phyloP scores from a whole-genome alignment of 805 yeast species.

The Starmerella asiatica region DNA sequence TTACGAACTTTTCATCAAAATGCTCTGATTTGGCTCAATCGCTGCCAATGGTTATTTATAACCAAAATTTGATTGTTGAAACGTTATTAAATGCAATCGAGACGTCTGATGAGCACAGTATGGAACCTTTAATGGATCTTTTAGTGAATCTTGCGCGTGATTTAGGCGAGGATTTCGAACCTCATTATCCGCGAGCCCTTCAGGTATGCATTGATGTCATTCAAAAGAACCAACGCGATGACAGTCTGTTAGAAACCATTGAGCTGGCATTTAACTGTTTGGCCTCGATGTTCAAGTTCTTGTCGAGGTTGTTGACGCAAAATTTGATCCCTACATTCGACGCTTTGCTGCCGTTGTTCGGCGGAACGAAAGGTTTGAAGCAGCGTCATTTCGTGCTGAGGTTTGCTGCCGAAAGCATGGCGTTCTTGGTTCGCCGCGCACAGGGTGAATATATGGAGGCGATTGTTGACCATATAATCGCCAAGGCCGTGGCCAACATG shows the following conservation, averaged over 20 bases:
- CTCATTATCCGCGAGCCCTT: slow-evolving; percentile 46
- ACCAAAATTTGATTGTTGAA: slow-evolving; percentile 48
- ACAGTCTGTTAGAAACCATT: slow-evolving; percentile 42
- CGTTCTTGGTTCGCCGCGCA: slow-evolving; percentile 67
- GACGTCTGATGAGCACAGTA: slow-evolving; percentile 51
- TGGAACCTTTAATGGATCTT: slow-evolving; percentile 70
- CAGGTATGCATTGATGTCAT: slow-evolving; percentile 39
- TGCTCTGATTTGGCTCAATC: slow-evolving; percentile 48
- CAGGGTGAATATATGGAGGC: slow-evolving; percentile 33
- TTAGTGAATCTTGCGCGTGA: slow-evolving; percentile 82
- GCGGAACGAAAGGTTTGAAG: slow-evolving; percentile 32
- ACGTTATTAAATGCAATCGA: slow-evolving; percentile 36
- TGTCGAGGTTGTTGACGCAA: slow-evolving; percentile 48
- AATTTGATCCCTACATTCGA: slow-evolving; percentile 61
- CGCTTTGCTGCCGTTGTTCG: slow-evolving; percentile 49
- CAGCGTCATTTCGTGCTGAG: slow-evolving; percentile 40
- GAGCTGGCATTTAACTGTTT: slow-evolving; percentile 77
- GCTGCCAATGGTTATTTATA: slow-evolving; percentile 66
- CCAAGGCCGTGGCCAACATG: slow-evolving; percentile 23
- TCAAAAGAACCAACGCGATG: slow-evolving; percentile 26
- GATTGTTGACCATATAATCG: slow-evolving; percentile 34
- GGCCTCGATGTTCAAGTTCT: slow-evolving; percentile 81
- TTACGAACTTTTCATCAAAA: slow-evolving; percentile 46
- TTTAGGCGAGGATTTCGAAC: slow-evolving; percentile 79
- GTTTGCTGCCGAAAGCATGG: slow-evolving; percentile 81